These are phyloP conservation scores for Hagleromyces aurorensis DNA, from an alignment of 805 yeast species.

Conservation along the genomic window DNA sequence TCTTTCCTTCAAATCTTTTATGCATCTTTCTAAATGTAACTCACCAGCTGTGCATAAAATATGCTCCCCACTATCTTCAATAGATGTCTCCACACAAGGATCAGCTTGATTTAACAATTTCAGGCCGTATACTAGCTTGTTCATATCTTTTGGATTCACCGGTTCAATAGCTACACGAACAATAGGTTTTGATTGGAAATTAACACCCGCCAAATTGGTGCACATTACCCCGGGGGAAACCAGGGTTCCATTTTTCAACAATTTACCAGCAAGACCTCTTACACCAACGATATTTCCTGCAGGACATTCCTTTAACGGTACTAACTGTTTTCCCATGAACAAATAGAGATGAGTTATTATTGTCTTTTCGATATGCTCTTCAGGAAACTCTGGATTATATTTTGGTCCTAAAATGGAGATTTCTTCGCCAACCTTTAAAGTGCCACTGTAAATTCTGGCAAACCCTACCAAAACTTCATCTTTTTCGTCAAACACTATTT, in stretches of 20 bases:
- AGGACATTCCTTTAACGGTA: conserved; percentile 71
- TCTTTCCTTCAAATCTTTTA: conserved; percentile 82
- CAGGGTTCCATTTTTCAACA: conserved; percentile 82
- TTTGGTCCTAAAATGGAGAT: conserved; percentile 79
- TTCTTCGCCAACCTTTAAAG: conserved; percentile 64
- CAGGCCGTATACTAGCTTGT: conserved; percentile 68
- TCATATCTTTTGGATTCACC: conserved; percentile 72
- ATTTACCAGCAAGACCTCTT: conserved; percentile 76
- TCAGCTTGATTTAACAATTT: conserved; percentile 78
- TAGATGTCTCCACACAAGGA: conserved; percentile 83
- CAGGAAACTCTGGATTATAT: conserved; percentile 59
- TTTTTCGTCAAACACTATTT: conserved; percentile 38
- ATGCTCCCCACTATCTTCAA: conserved; percentile 88
- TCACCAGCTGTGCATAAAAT: conserved; percentile 96
- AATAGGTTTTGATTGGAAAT: conserved; percentile 76
- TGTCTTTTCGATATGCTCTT: conserved; percentile 47
- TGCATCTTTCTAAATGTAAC: conserved; percentile 87
- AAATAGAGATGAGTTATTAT: conserved; percentile 64
- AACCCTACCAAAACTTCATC: conserved; percentile 77
- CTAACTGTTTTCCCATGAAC: conserved; percentile 87
- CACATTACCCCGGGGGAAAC: conserved; percentile 51
- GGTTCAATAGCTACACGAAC: conserved; percentile 96
- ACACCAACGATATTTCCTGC: conserved; percentile 95
- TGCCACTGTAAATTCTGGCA: conserved; percentile 84
- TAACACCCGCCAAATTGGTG: conserved; percentile 71